Evolutionary conservation across 208 protist species (phyloP).

Genomic region (Leptomonas pyrrhocoris): DNA sequence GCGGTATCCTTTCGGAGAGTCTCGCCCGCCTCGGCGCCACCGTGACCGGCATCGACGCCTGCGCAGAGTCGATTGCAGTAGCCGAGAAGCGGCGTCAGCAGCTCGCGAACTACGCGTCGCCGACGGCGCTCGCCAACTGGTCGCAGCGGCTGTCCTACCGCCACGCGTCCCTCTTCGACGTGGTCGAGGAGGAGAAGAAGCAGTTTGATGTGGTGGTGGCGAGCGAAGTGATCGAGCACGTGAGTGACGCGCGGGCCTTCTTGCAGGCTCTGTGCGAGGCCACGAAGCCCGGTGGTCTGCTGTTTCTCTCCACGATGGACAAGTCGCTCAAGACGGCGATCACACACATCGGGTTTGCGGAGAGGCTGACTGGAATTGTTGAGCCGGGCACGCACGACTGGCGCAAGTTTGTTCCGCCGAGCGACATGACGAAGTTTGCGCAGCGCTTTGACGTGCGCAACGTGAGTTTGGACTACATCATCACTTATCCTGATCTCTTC

Average conservation of each 20-base stretch:
- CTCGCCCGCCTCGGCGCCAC: constrained; percentile 85
- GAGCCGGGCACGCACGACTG: constrained; percentile 91
- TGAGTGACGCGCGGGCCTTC: constrained; percentile 85
- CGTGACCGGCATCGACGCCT: constrained; percentile 92
- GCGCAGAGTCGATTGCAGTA: constrained; percentile 79
- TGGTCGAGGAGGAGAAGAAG: constrained; percentile 31
- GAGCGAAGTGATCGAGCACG: constrained; percentile 94
- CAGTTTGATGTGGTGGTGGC: constrained; percentile 86
- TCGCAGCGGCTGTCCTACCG: constrained; percentile 29
- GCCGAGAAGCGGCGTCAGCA: constrained; percentile 43
- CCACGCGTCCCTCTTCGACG: constrained; percentile 55
- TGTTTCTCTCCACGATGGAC: constrained; percentile 94
- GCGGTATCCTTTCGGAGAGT: constrained; percentile 89
- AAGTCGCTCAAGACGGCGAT: constrained; percentile 80
- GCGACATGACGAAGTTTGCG: constrained; percentile 67
- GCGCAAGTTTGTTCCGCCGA: constrained; percentile 88
- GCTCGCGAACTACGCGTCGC: constrained; percentile 10
- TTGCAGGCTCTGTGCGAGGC: constrained; percentile 74
- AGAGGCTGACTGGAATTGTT: constrained; percentile 86
- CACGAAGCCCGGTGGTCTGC: constrained; percentile 84
- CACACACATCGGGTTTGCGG: constrained; percentile 80
- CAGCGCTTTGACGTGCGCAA: constrained; percentile 54
- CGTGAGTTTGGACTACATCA: constrained; percentile 72
- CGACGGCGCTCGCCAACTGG: constrained; percentile 21
- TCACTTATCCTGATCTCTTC: constrained; percentile 68